phyloP scores from a whole-genome alignment of 805 yeast species.

The Pichia thaimueangensis region DNA sequence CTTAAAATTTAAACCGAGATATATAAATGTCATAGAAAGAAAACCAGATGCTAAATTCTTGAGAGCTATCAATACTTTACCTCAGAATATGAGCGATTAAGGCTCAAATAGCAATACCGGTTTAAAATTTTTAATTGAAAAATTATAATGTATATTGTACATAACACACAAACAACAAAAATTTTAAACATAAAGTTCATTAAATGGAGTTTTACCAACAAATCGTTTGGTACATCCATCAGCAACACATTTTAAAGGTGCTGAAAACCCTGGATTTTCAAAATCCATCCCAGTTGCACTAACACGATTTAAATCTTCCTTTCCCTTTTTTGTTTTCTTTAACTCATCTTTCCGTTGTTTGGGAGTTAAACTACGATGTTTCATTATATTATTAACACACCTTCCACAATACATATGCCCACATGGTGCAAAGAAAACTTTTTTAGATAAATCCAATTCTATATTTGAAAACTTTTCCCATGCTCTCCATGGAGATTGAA shows the following conservation, averaged over 20 bases:
- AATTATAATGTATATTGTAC: no score
- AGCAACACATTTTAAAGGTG: constrained; percentile 58
- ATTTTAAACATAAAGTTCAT: constrained; percentile 38
- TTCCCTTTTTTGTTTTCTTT: constrained; percentile 19
- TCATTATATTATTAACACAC: constrained; percentile 64
- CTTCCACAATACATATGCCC: constrained; percentile 87
- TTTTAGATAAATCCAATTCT: constrained; percentile 56
- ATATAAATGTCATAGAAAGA: no score
- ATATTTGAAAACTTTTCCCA: constrained; percentile 39
- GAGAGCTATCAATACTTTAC: no score
- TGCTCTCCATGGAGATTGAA: constrained; percentile 62
- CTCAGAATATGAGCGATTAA: no score
- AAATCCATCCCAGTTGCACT: constrained; percentile 23
- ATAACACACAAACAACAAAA: no score
- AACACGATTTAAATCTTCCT: constrained; percentile 13
- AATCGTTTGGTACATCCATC: constrained; percentile 39
- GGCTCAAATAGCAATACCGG: no score
- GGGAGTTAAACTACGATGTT: constrained; percentile 8
- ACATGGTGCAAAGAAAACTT: constrained; percentile 62
- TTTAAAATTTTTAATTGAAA: no score
- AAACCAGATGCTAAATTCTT: no score
- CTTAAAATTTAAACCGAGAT: no score
- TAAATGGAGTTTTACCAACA: constrained; percentile 43
- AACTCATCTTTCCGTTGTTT: constrained; percentile 10
- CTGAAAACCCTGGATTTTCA: constrained; percentile 39